Evolutionary conservation across 169 alveolate species (phyloP), one percentile per base, ranked within the genome.

Genomic region (Plasmodium berghei): DNA sequence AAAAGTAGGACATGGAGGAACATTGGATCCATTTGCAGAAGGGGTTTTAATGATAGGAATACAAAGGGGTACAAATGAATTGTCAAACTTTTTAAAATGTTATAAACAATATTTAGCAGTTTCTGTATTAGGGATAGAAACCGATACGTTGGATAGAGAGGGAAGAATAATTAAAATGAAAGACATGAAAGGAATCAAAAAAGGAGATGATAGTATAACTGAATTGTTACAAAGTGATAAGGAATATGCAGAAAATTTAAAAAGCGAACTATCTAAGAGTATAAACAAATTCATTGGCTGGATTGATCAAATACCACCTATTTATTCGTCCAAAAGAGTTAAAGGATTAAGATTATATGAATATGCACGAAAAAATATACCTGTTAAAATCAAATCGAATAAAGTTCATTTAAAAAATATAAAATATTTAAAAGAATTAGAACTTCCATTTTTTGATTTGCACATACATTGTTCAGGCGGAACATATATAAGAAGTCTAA

Each of bases 1-100:
- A 9, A 89, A 74, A 48, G 96, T 93, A 49, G 96, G 96, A n/a
- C 96, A 93, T 70, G 96, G 96, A 45, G 96, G 96, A 5, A 93
- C 95, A 9, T 91, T 93, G 42, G 96, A 93, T 62, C 91, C 73
- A 49, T 80, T 87, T 71, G 94, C 96, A 40, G 94, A 93, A 63
- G 95, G 95, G 18, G 95, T 93, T 5, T 66, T 93, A 73, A 93
- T 94, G 1, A 69, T 93, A 26, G 96, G 96, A 24, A 75, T 93
- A 22, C 95, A 94, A 22, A 58, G 49, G 2, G 96, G 90, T 22
- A 93, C 96, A 1, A 93, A 93, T 48, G 16, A 55, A 40, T 73
- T 93, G 12, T 49, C 83, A 6, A 74, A 26, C 40, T 93, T 90
- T 71, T 92, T 93, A 55, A 87, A 67, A 89, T 94, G 96, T 18